phyloP scores from a whole-genome alignment of 169 alveolate species.

The Theileria orientalis region DNA sequence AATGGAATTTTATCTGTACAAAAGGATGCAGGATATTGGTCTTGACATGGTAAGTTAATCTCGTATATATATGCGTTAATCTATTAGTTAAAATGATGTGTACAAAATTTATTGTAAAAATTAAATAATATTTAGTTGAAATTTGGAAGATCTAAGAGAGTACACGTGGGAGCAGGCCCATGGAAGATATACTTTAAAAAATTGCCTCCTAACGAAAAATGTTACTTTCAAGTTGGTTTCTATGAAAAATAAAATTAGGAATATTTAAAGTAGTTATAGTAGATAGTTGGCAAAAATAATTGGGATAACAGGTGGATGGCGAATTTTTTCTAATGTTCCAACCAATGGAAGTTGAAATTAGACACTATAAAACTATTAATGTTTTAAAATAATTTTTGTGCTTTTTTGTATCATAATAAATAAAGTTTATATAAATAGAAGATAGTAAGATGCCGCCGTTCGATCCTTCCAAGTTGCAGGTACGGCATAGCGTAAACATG shows the following conservation, averaged over 20 bases:
- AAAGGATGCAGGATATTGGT: conserved; percentile 31
- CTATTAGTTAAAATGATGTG: conserved; percentile 24
- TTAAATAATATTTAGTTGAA: conserved; percentile 58
- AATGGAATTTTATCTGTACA: conserved; percentile 56
- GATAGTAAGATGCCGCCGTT: conserved; percentile 54
- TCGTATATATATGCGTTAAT: no score
- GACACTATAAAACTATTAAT: conserved; percentile 36
- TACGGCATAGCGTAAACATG: conserved; percentile 7
- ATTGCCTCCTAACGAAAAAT: conserved; percentile 49
- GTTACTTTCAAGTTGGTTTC: conserved; percentile 55
- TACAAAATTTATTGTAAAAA: conserved; percentile 19
- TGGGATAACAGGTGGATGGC: conserved; percentile 66
- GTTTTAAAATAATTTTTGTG: conserved; percentile 21
- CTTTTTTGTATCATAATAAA: not conserved
- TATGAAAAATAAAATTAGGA: no score
- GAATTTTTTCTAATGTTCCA: conserved; percentile 56
- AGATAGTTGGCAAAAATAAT: no score
- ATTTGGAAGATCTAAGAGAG: conserved; percentile 68
- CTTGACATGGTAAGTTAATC: conserved; percentile 57
- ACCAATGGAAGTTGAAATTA: conserved; percentile 59
- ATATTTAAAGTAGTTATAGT: not conserved
- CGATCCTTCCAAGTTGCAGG: conserved; percentile 65
- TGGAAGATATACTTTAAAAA: conserved; percentile 77
- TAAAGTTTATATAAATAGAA: not conserved
- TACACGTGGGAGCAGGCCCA: conserved; percentile 81